phyloP scores from a whole-genome alignment of 805 yeast species.

The Metahyphopichia silvanorum region DNA sequence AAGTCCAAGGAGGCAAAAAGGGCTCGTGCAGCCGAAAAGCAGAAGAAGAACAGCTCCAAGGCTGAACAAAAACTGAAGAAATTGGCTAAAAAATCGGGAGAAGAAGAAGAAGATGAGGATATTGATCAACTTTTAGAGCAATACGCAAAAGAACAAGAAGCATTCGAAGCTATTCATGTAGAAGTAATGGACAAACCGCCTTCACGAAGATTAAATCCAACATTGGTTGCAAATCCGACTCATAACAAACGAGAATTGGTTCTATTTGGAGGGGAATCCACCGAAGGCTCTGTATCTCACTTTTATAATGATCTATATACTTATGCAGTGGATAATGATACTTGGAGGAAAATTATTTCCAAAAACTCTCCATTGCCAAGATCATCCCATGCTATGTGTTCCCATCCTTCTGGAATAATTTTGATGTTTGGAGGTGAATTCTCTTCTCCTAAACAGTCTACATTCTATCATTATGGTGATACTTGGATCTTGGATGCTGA shows the following conservation, averaged over 20 bases:
- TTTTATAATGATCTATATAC: constrained; percentile 81
- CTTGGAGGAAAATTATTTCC: constrained; percentile 76
- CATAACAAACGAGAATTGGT: constrained; percentile 76
- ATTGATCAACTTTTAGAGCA: constrained; percentile 79
- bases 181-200: constrained; percentile 62
- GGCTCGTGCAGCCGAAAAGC: constrained; percentile 81
- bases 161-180: constrained; percentile 67
- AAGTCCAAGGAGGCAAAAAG: constrained; percentile 89
- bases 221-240: constrained; percentile 71
- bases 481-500: constrained; percentile 89
- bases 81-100: constrained; percentile 69
- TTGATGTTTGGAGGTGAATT: constrained; percentile 95
- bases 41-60: constrained; percentile 69
- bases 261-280: constrained; percentile 86
- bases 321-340: constrained; percentile 71
- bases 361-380: constrained; percentile 90
- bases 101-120: constrained; percentile 84
- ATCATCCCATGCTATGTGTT: constrained; percentile 89
- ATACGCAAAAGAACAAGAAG: constrained; percentile 76
- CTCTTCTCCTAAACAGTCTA: constrained; percentile 91
- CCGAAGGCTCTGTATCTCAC: constrained; percentile 48
- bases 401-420: constrained; percentile 86
- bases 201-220: constrained; percentile 64
- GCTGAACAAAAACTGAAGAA: constrained; percentile 75
- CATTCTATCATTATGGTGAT: constrained; percentile 95